Percentiles rank a stretch among this genome's conserved stretches.
Evolutionary conservation across 176 grass and related monocot species (phyloP).

Genomic region (Thalia dealbata): DNA sequence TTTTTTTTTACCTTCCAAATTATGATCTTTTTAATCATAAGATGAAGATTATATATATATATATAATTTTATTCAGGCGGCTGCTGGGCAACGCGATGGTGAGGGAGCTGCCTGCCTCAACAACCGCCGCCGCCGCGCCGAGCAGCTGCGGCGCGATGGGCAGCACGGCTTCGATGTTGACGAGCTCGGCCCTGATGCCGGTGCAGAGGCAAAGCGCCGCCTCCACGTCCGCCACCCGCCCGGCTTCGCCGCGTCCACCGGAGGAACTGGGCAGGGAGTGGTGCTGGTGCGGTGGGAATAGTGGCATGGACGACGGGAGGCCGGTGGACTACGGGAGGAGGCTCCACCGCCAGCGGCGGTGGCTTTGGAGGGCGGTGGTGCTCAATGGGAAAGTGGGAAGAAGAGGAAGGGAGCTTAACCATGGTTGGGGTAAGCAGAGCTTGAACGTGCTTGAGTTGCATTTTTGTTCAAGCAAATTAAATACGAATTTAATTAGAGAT

Average conservation of each 20-base stretch:
- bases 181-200: neutral
- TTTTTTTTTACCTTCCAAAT: too few species aligned
- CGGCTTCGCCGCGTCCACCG: conserved; percentile 13
- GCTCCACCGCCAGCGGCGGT: neutral
- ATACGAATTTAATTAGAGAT: too few species aligned
- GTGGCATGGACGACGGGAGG: too few species aligned
- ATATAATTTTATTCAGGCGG: neutral
- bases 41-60: too few species aligned
- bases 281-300: too few species aligned
- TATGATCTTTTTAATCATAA: too few species aligned
- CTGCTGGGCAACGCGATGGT: neutral
- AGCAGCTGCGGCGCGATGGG: conserved; percentile 9
- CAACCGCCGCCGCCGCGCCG: too few species aligned
- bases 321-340: neutral
- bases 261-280: neutral
- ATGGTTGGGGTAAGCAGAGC: neutral
- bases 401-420: neutral
- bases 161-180: conserved; percentile 3
- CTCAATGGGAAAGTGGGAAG: neutral
- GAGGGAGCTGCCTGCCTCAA: conserved; percentile 11
- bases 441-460: neutral
- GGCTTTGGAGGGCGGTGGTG: neutral
- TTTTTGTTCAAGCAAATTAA: neutral
- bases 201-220: conserved; percentile 21
- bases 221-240: conserved; percentile 1